These are phyloP conservation scores for Curvularia lunata DNA, from an alignment of 2,329 filamentous ascomycete species.

Conservation along the genomic window DNA sequence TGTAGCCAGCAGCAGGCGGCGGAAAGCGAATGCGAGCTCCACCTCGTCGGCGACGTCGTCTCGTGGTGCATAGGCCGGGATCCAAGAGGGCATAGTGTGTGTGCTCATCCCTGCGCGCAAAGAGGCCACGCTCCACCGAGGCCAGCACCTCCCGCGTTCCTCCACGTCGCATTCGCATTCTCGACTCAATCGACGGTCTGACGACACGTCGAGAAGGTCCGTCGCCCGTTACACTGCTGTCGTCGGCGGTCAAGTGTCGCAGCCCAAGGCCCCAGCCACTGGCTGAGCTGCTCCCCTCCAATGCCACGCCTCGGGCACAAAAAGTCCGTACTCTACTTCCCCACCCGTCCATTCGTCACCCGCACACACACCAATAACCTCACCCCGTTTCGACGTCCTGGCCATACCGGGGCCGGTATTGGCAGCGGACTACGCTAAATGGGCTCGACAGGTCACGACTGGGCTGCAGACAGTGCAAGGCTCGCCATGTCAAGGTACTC, in stretches of 20 bases:
- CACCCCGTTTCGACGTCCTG: background rate
- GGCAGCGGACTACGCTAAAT: slow-evolving; percentile 3
- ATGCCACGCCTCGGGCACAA: slow-evolving; percentile 50
- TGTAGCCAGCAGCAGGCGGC: background rate
- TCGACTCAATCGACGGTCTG: slow-evolving; percentile 9
- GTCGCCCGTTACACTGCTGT: slow-evolving; percentile 12
- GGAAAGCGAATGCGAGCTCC: slow-evolving; percentile 24
- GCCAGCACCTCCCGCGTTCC: slow-evolving; percentile 12
- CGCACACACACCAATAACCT: slow-evolving; percentile 4
- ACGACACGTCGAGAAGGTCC: slow-evolving; percentile 7
- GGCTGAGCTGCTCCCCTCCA: slow-evolving; percentile 16
- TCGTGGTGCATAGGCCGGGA: background rate
- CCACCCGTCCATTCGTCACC: slow-evolving; percentile 12
- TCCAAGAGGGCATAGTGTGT: slow-evolving; percentile 13
- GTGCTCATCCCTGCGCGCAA: slow-evolving; percentile 6
- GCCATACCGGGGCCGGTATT: background rate
- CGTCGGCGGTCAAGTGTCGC: slow-evolving; percentile 16
- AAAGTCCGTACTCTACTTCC: slow-evolving; percentile 33
- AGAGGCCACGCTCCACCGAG: slow-evolving; percentile 14
- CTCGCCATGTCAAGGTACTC: slow-evolving; percentile 47
- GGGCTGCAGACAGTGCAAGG: slow-evolving; percentile 48
- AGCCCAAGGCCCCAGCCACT: slow-evolving; percentile 16
- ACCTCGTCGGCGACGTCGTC: background rate
- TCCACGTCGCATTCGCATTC: slow-evolving; percentile 17
- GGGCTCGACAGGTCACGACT: slow-evolving; percentile 25